Conservation (phyloP, 495 filamentous ascomycete species). For the Peziza echinospora region DNA sequence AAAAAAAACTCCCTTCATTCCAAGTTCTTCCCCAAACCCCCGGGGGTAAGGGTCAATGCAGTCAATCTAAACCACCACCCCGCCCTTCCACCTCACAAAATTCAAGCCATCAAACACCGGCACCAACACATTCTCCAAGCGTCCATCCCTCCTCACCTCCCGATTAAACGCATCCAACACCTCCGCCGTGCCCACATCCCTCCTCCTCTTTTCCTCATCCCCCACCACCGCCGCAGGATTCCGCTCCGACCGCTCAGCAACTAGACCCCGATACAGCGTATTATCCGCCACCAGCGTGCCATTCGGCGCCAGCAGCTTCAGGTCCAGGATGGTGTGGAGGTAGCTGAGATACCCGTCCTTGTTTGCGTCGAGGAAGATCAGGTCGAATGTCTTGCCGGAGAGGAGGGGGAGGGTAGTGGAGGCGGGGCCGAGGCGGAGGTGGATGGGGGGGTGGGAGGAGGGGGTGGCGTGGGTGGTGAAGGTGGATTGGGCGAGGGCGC, state of each 20-base stretch:
- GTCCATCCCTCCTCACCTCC: constrained; percentile 11
- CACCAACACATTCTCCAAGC: constrained; percentile 18
- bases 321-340: constrained; percentile 9
- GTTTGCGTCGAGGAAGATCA: constrained; percentile 20
- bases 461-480: constrained; percentile 7
- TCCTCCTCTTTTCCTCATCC: constrained; percentile 2
- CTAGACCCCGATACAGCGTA: constrained; percentile 9
- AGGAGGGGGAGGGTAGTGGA: background rate
- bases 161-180: constrained; percentile 16
- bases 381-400: constrained; percentile 13
- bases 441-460: background rate
- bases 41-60: too few species aligned
- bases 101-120: constrained; percentile 22
- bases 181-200: constrained; percentile 4
- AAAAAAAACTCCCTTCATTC: too few species aligned
- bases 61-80: too few species aligned
- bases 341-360: constrained; percentile 16
- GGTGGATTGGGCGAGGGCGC: constrained; percentile 7
- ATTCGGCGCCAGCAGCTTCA: constrained; percentile 14
- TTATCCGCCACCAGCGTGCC: constrained; percentile 21
- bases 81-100: constrained; percentile 14
- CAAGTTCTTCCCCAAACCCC: too few species aligned
- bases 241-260: constrained; percentile 7
- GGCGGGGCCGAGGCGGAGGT: background rate
- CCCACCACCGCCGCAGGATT: constrained; percentile 6